Evolutionary conservation across 768 basidiomycete species (phyloP), one percentile per base, ranked within the genome.

Genomic region (Boletus barrowsii): DNA sequence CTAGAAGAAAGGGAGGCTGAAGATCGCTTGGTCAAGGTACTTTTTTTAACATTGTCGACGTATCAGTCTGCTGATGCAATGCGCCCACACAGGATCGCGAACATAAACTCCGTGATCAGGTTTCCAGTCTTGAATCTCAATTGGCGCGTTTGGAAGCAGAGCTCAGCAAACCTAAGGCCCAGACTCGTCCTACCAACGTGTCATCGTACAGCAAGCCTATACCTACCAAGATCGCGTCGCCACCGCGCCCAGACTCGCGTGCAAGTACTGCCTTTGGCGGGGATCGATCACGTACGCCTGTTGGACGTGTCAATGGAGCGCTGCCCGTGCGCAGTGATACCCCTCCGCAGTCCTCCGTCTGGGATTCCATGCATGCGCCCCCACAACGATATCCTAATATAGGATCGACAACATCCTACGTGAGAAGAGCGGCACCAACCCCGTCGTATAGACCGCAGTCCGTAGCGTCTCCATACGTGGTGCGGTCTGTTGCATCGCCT

Each of bases 1-100:
- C 77, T 92, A 6, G 88, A 91, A 60, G 90, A 91, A 62, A 78
- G 78, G 52, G 88, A 89, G 59, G 86, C 83, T 17, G 81, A 87
- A 55, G 81, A 83, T 62, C 84, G 88, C 29, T 66, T 88, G 56
- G 67, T 75, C 50, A 80, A 86, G 82, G 91, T 91, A 68, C 52
- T 70, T 55, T 49, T 0, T 36, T 43, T 40, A 4, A 22, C 36
- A 1, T 18, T 47, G 9, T 49, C 36, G 10, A 47, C 47, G 36
- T 30, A 53, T 17, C 33, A 14, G 24, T 7, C 56, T 35, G 47
- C 54, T 61, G 22, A 56, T 32, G 29, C 32, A 14, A 42, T 51
- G 6, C 13, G 13, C 42, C 22, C 22, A 10, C 54, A 18, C 63
- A 92, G 90, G 87, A 89, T 62, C 85, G 82, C 47, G 86, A 90